A percentile compares a stretch with the other conserved stretches of the same genome.
phyloP scores from a whole-genome alignment of 2,329 filamentous ascomycete genomes.

The Xylariaceae sp. region DNA sequence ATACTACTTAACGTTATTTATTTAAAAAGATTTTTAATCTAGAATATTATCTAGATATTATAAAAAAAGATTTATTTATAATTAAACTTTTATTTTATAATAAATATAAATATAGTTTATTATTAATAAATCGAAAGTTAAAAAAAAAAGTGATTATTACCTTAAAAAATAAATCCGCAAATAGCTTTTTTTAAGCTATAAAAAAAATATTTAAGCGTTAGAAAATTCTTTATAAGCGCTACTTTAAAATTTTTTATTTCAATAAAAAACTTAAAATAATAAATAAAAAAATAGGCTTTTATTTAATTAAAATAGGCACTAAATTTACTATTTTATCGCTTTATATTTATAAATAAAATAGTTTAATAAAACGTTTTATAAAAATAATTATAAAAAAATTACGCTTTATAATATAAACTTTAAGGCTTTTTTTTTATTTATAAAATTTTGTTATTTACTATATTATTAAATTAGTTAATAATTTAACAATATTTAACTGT shows the following conservation, averaged over 20 bases:
- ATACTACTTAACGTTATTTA: too few relatives aligned
- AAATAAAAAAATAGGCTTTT: too few relatives aligned
- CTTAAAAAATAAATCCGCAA: background rate
- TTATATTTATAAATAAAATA: background rate
- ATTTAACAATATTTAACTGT: too few relatives aligned
- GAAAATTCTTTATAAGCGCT: background rate
- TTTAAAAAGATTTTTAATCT: too few relatives aligned
- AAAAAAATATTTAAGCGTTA: too few relatives aligned
- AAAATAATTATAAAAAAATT: too few relatives aligned
- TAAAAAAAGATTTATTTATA: too few relatives aligned
- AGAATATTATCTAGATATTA: too few relatives aligned
- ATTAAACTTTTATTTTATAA: background rate
- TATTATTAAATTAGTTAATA: too few relatives aligned
- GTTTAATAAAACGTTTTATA: background rate
- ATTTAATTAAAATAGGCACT: background rate
- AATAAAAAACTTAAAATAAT: background rate
- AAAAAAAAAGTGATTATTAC: background rate
- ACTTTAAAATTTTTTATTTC: background rate
- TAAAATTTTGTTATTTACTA: too few relatives aligned
- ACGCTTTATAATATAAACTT: too few relatives aligned
- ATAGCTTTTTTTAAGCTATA: background rate
- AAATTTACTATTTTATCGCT: background rate
- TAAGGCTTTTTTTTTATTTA: too few relatives aligned
- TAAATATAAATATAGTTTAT: background rate
- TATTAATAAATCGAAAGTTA: background rate